These are phyloP conservation scores for Zasmidium angulare DNA, from an alignment of 2,329 filamentous ascomycete species.

Conservation along the genomic window DNA sequence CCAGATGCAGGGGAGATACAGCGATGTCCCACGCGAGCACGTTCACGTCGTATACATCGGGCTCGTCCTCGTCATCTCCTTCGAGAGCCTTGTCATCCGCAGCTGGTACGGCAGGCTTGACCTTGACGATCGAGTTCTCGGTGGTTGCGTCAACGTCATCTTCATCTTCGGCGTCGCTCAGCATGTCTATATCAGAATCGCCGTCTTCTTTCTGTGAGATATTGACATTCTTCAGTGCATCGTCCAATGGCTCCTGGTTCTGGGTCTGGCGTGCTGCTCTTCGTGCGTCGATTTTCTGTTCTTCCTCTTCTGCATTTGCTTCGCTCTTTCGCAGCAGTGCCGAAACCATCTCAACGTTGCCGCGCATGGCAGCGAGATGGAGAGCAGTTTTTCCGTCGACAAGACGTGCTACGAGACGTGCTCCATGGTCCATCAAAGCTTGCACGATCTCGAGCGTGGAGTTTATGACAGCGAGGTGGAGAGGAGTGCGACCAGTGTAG, in stretches of 20 bases:
- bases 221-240: conserved; percentile 12
- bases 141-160: conserved; percentile 39
- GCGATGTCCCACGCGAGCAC: conserved; percentile 77
- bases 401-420: conserved; percentile 70
- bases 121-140: conserved; percentile 74
- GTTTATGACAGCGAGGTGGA: conserved; percentile 71
- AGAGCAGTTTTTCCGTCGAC: conserved; percentile 79
- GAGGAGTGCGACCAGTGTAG: conserved; percentile 73
- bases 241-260: conserved; percentile 10
- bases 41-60: conserved; percentile 78
- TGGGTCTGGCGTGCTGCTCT: conserved; percentile 37
- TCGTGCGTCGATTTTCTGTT: conserved; percentile 43
- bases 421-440: conserved; percentile 68
- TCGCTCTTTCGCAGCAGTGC: conserved; percentile 72
- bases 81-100: conserved; percentile 47
- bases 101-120: conserved; percentile 40
- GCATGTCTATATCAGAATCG: conserved; percentile 44
- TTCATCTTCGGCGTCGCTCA: conserved; percentile 46
- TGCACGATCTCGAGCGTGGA: conserved; percentile 71
- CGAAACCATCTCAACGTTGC: conserved; percentile 67
- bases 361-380: conserved; percentile 75
- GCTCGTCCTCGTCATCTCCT: conserved; percentile 62
- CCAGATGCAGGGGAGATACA: conserved; percentile 73
- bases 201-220: conserved; percentile 29
- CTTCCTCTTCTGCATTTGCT: conserved; percentile 68